Evolutionary conservation across 192 early-diverging fungal genomes (phyloP).

Genomic region (Funneliformis mosseae): DNA sequence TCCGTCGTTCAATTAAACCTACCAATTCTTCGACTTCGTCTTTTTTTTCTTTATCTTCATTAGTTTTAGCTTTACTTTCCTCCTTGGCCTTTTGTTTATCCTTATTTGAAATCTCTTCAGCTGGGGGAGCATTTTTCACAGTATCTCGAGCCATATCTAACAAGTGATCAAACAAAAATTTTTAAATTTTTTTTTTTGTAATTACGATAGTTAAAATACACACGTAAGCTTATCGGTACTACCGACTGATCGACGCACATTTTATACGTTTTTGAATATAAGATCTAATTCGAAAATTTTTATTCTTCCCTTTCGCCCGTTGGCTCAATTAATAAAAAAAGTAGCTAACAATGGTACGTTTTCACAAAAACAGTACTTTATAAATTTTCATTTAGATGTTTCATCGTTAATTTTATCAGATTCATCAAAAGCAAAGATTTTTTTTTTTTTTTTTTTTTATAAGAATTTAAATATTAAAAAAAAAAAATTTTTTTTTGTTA

Average conservation of each 20-base stretch:
- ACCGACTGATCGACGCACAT: background rate
- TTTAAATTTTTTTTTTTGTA: background rate
- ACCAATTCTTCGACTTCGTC: constrained; percentile 36
- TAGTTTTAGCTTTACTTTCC: constrained; percentile 2
- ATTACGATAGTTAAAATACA: background rate
- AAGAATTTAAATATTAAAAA: background rate
- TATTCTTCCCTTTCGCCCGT: constrained; percentile 4
- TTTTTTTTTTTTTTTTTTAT: background rate
- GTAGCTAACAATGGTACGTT: constrained; percentile 19
- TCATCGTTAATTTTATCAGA: background rate
- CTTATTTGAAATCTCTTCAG: constrained; percentile 15
- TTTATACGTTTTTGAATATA: background rate
- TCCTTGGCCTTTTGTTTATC: constrained; percentile 27
- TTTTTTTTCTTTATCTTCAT: constrained; percentile 29
- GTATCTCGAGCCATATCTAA: constrained; percentile 25
- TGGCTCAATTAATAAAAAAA: background rate
- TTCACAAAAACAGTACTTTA: background rate
- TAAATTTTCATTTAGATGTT: background rate
- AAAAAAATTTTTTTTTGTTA: too few species aligned
- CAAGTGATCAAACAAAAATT: background rate
- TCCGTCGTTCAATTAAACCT: background rate
- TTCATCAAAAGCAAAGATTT: background rate
- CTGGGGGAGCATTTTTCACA: background rate
- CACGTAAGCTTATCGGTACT: background rate
- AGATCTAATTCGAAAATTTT: constrained; percentile 3